Evolutionary conservation across 805 yeast genomes (phyloP), one percentile per base, ranked within the genome.

Genomic region (Torulaspora delbrueckii): DNA sequence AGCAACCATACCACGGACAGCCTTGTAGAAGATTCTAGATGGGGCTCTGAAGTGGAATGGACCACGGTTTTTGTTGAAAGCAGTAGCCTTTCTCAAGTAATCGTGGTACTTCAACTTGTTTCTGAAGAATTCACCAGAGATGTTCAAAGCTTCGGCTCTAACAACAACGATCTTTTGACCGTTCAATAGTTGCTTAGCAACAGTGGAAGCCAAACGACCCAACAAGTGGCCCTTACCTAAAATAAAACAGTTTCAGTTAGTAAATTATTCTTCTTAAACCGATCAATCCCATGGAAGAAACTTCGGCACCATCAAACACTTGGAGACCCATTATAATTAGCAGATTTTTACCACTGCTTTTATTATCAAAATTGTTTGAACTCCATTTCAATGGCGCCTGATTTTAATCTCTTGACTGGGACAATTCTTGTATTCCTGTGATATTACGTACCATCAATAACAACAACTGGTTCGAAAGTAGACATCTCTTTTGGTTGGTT

Each of bases 31-130:
- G 78, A 93, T 91, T 80, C 98, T 89, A 58, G 98, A 90, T 76
- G 99, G 99, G 58, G 99, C 99, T 79, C 98, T 93, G 96, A 93
- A 93, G 76, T 93, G 99, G 97, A 91, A 93, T 71, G 98, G 98
- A 81, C 99, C 99, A 75, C 89, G 85, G 70, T 81, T 84, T 81
- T 89, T 89, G 96, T 93, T 93, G 90, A 75, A 93, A 79, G 96
- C 86, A 72, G 99, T 90, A 68, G 95, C 86, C 84, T 93, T 93
- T 84, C 99, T 90, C 77, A 93, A 85, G 89, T 90, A 93, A 74
- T 95, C 99, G 78, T 90, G 97, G 93, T 89, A 93, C 86, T 93
- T 93, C 77, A 91, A 85, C 81, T 93, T 93, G 85, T 91, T 88
- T 82, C 99, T 90, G 96, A 93, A 93, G 76, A 93, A 90, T 80